These are phyloP conservation scores for Emmonsiellopsis sp. DNA, from an alignment of 2,329 filamentous ascomycete species.

Conservation along the genomic window DNA sequence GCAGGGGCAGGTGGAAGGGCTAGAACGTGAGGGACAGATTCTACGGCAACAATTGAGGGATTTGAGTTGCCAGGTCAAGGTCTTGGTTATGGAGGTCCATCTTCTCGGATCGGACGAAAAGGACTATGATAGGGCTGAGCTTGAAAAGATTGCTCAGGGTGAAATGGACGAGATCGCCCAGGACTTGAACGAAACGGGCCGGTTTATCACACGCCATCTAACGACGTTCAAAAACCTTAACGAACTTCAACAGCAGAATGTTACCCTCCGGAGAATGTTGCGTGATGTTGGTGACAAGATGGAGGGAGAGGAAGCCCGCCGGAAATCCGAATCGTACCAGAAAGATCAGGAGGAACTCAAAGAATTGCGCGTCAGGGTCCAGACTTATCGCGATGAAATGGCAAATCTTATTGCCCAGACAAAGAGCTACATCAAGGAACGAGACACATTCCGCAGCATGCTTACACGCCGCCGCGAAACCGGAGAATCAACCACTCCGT, in stretches of 20 bases:
- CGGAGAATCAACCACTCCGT: slow-evolving; percentile 52
- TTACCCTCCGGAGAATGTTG: slow-evolving; percentile 71
- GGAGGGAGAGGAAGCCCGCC: slow-evolving; percentile 78
- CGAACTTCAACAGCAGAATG: slow-evolving; percentile 80
- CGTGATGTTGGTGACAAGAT: slow-evolving; percentile 79
- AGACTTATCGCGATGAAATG: slow-evolving; percentile 76
- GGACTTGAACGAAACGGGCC: slow-evolving; percentile 74
- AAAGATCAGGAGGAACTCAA: slow-evolving; percentile 61
- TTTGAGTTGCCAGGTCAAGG: slow-evolving; percentile 79
- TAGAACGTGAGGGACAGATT: slow-evolving; percentile 60
- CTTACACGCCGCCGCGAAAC: slow-evolving; percentile 65
- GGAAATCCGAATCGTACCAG: slow-evolving; percentile 44
- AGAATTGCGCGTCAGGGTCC: slow-evolving; percentile 60
- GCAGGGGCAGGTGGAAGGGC: slow-evolving; percentile 58
- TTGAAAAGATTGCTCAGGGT: slow-evolving; percentile 68
- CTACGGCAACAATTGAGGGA: slow-evolving; percentile 81
- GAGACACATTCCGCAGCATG: slow-evolving; percentile 95
- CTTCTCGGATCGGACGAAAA: slow-evolving; percentile 65
- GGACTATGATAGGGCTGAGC: slow-evolving; percentile 62
- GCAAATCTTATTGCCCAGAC: slow-evolving; percentile 71
- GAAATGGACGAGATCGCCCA: slow-evolving; percentile 63
- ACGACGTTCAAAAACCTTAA: slow-evolving; percentile 78
- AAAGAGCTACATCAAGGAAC: slow-evolving; percentile 88
- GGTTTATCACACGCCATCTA: slow-evolving; percentile 81
- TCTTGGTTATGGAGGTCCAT: slow-evolving; percentile 79